Evolutionary conservation across 75 land plant genomes (phyloP), one percentile per base, ranked within the genome.

Genomic region (Cryptomeria japonica): DNA sequence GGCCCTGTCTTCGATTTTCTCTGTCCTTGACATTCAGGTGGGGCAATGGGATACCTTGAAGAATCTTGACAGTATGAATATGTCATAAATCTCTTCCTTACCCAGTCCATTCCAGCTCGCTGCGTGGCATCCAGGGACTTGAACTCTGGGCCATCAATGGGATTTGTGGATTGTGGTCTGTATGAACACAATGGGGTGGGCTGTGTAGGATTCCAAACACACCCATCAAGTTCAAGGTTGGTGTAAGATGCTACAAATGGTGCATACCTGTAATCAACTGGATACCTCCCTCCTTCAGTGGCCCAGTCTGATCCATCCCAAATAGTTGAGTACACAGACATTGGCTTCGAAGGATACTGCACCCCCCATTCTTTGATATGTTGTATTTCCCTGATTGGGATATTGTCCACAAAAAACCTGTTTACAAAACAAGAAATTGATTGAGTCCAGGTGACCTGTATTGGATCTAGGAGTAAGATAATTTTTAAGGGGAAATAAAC

Each of bases 281-380:
- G 94, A 76, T 94, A 91, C 61, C 89, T 92, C 36, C 96, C 96
- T 28, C 96, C 96, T 41, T 88, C 87, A 28, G 96, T 95, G 31
- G 96, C 96, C 96, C 96, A 95, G 12, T 87, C 80, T 58, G 96
- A 95, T 53, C 94, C 96, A 86, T 95, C 96, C 96, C 96, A 95
- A n/a, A 95, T 95, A 16, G 96, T 95, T 36, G 92, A 87, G 58
- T 90, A 93, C 47, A 94, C 87, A 14, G 92, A 87, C 96, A 95
- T 95, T 4, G 96, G 96, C 89, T 95, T 95, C 61, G 91, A 86
- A 42, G 96, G 96, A 49, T 93, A 95, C 5, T 84, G 88, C 53
- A 49, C 51, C 85, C 93, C 41, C 28, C 79, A 85, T 22, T 87
- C 87, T 44, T 56, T 39, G 36, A 16, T 91, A 38, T 84, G 42